A percentile compares a stretch with the other conserved stretches of the same genome.
Conservation (phyloP, 1,139 yeast species). For the Saccharomyces hybrid region DNA sequence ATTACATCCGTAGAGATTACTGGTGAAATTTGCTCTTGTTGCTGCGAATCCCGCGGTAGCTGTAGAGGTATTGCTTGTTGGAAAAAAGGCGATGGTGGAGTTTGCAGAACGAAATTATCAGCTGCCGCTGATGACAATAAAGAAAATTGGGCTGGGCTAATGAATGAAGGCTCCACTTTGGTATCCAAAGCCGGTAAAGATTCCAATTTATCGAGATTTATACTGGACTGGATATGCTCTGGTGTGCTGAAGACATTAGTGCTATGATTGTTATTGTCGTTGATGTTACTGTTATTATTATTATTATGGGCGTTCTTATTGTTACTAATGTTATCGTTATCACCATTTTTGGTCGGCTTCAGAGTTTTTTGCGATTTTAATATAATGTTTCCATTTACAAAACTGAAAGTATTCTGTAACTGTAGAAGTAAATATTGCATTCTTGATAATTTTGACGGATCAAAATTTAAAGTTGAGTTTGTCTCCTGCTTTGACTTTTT, state of each 20-base stretch:
- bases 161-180: not conserved
- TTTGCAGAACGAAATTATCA: not conserved
- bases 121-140: too few relatives aligned
- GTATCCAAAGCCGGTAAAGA: not conserved
- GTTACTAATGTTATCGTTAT: slow-evolving; percentile 1
- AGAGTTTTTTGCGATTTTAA: slow-evolving; percentile 9
- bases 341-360: not conserved
- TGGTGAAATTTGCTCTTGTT: slow-evolving; percentile 4
- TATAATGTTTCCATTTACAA: slow-evolving; percentile 18
- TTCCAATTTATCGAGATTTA: too few relatives aligned
- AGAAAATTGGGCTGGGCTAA: not conserved
- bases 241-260: not conserved
- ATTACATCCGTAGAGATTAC: not conserved
- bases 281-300: not conserved
- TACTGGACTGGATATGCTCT: not conserved
- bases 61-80: not conserved
- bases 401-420: slow-evolving; percentile 13
- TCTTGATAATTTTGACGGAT: slow-evolving; percentile 2
- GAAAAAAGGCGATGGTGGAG: slow-evolving; percentile 1
- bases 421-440: slow-evolving; percentile 11
- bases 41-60: slow-evolving; percentile 1
- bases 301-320: not conserved
- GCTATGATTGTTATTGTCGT: not conserved
- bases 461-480: too few relatives aligned
- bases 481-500: too few relatives aligned